Percentiles rank a stretch among this genome's conserved stretches.
phyloP scores from a whole-genome alignment of 192 early-diverging fungal genomes.

The Cetraspora pellucida region DNA sequence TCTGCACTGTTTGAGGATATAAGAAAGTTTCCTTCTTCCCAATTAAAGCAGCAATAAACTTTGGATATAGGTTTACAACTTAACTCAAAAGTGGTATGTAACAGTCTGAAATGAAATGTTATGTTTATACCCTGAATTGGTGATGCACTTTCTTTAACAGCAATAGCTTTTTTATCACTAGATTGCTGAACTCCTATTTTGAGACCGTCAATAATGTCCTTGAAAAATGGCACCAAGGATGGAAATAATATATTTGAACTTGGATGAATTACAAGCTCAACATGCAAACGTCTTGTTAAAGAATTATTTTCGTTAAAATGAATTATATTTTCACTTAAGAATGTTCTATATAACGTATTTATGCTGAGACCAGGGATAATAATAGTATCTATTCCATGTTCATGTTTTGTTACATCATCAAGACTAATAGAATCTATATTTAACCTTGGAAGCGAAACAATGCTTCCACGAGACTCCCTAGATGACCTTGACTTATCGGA shows the following conservation, averaged over 20 bases:
- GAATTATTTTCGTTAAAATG: constrained; percentile 33
- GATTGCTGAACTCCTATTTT: constrained; percentile 59
- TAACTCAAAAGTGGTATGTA: constrained; percentile 67
- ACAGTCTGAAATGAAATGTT: constrained; percentile 62
- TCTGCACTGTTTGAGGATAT: constrained; percentile 50
- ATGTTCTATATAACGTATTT: constrained; percentile 49
- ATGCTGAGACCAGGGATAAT: constrained; percentile 56
- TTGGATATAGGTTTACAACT: constrained; percentile 77
- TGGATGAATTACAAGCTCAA: constrained; percentile 65
- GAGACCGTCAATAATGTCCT: constrained; percentile 65
- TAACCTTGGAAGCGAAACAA: neutral
- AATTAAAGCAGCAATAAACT: constrained; percentile 65
- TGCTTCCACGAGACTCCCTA: neutral
- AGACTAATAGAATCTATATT: constrained; percentile 14
- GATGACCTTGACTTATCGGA: constrained; percentile 7
- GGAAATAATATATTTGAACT: constrained; percentile 76
- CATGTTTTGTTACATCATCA: constrained; percentile 30
- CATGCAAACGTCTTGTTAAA: constrained; percentile 49
- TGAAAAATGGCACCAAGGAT: constrained; percentile 68
- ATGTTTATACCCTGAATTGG: constrained; percentile 47
- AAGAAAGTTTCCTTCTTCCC: constrained; percentile 72
- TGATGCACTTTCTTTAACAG: constrained; percentile 36
- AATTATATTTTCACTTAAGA: constrained; percentile 43
- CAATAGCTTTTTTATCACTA: constrained; percentile 37
- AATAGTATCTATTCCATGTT: constrained; percentile 52